Evolutionary conservation across 2,329 filamentous ascomycete genomes (phyloP).

Genomic region (Microcyclospora pomicola): DNA sequence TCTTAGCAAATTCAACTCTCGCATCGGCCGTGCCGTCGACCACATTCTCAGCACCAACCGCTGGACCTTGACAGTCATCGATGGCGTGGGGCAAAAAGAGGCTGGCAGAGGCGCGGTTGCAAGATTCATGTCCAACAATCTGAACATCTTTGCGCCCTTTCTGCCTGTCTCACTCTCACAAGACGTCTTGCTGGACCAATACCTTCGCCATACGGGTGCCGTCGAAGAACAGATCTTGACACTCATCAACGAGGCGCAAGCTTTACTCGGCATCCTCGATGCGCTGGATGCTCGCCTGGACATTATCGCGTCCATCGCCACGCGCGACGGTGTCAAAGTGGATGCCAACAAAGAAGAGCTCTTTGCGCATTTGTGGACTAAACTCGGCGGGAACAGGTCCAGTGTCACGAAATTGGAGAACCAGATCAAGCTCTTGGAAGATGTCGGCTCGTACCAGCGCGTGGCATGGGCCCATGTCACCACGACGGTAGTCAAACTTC

Average conservation of each 20-base stretch:
- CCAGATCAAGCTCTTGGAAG: slow-evolving; percentile 49
- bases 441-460: slow-evolving; percentile 53
- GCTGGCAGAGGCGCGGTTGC: slow-evolving; percentile 26
- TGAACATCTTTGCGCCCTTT: slow-evolving; percentile 46
- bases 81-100: slow-evolving; percentile 40
- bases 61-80: slow-evolving; percentile 58
- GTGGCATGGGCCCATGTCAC: slow-evolving; percentile 55
- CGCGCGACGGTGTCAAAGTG: slow-evolving; percentile 47
- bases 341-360: slow-evolving; percentile 49
- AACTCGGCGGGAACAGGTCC: slow-evolving; percentile 54
- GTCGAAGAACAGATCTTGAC: slow-evolving; percentile 55
- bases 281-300: slow-evolving; percentile 56
- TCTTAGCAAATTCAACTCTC: slow-evolving; percentile 61
- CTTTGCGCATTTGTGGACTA: slow-evolving; percentile 57
- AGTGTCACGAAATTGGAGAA: slow-evolving; percentile 47
- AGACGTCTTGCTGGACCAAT: slow-evolving; percentile 54
- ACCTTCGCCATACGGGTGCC: slow-evolving; percentile 55
- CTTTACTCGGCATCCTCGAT: slow-evolving; percentile 50
- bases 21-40: slow-evolving; percentile 61
- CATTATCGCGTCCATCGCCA: slow-evolving; percentile 55
- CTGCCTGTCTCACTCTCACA: slow-evolving; percentile 45
- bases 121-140: slow-evolving; percentile 28
- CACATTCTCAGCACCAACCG: slow-evolving; percentile 60
- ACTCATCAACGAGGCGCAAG: slow-evolving; percentile 58
- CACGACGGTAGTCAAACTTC: slow-evolving; percentile 55